Evolutionary conservation across 805 yeast species (phyloP), one percentile per base, ranked within the genome.

Genomic region (Pichia phayaonensis): DNA sequence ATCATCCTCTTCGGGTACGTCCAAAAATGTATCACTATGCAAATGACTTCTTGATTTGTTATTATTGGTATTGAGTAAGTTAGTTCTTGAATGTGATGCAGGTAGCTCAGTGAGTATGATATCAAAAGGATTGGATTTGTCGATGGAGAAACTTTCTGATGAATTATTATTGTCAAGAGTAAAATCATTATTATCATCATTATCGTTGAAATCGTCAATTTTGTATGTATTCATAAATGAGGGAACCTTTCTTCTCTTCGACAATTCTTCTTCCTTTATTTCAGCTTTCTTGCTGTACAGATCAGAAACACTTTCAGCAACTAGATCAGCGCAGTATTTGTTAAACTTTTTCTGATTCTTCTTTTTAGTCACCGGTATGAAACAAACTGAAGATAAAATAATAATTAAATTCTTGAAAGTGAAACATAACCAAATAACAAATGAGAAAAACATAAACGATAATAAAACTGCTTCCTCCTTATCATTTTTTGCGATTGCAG

Each of bases 401-500:
- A 61, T 49, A 12, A 52, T 15, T 7, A 65, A 38, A 46, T 64
- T 55, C 44, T 60, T 63, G 20, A 51, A 48, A 1, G 67, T 75
- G 71, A 86, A 85, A 48, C 85, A 66, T 13, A 80, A 69, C 90
- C 94, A 89, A 57, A 89, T 76, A 16, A 77, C 63, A 58, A 89
- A 79, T 1, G 95, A 85, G 51, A 85, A 73, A 40, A 84, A 72
- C 92, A 88, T 87, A 56, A 85, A 75, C 26, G 88, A 78, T 24
- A 89, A 63, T 23, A 88, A 76, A n/a, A 88, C 68, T 2, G 95
- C 87, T 60, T 86, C 84, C 42, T 74, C 69, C 54, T 77, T 67
- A 61, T 85, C 82, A 15, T 79, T 72, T 16, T 70, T 63, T n/a
- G 92, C 88, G 16, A 86, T 77, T 3, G 65, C 56, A 54, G 72